phyloP scores from a whole-genome alignment of 371 early-diverging fungal species.

The Sporodiniella umbellata region DNA sequence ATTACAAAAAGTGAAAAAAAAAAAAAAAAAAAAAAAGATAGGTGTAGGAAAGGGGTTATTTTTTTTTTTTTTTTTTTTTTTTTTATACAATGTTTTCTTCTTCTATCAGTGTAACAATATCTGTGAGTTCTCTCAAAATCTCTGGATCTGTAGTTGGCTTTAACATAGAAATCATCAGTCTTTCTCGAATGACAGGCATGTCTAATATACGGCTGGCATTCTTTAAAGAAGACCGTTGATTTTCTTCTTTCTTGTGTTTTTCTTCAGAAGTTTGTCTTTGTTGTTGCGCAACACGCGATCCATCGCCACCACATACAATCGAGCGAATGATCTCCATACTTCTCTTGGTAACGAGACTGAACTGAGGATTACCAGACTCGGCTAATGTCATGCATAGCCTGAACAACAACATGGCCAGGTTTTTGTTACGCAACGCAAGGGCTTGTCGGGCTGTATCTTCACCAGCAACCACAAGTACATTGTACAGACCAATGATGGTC shows the following conservation, averaged over 20 bases:
- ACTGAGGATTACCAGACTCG: constrained; percentile 48
- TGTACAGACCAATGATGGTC: constrained; percentile 53
- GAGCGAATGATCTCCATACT: constrained; percentile 44
- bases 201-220: constrained; percentile 36
- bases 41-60: background rate
- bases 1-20: background rate
- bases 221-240: constrained; percentile 12
- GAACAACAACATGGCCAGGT: constrained; percentile 44
- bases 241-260: constrained; percentile 8
- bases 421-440: constrained; percentile 33
- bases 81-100: constrained; percentile 22
- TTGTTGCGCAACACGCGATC: constrained; percentile 19
- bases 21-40: background rate
- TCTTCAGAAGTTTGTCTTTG: background rate
- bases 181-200: constrained; percentile 35
- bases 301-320: constrained; percentile 37
- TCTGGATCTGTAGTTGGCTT: constrained; percentile 42
- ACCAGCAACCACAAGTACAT: constrained; percentile 44
- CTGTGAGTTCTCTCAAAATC: constrained; percentile 37
- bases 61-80: no score
- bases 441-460: constrained; percentile 35
- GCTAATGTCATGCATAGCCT: constrained; percentile 50
- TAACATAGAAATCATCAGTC: constrained; percentile 40
- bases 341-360: constrained; percentile 32
- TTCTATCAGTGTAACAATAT: constrained; percentile 41